phyloP scores from a whole-genome alignment of 352 stramenopile genomes.

The Phytophthora pini region DNA sequence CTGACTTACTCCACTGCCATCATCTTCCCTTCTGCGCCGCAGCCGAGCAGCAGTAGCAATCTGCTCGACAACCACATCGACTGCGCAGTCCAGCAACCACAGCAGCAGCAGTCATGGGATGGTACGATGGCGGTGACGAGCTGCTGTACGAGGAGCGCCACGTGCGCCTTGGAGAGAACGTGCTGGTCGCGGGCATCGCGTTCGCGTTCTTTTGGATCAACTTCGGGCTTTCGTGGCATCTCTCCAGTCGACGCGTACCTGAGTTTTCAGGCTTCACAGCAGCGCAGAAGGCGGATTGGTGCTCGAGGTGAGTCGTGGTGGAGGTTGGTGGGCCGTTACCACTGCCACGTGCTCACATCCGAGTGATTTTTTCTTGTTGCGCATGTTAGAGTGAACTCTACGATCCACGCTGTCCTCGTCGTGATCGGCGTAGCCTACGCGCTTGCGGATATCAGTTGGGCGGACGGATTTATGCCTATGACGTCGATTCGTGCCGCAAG shows the following conservation, averaged over 20 bases:
- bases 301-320: slow-evolving; percentile 58
- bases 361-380: not conserved
- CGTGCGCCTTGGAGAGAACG: slow-evolving; percentile 71
- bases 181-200: slow-evolving; percentile 55
- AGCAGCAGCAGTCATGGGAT: slow-evolving; percentile 32
- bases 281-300: slow-evolving; percentile 84
- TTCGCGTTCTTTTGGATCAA: slow-evolving; percentile 78
- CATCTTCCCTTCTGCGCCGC: slow-evolving; percentile 28
- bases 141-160: slow-evolving; percentile 67
- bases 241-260: slow-evolving; percentile 58
- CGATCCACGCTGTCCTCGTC: slow-evolving; percentile 71
- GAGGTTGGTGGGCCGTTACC: too few species aligned
- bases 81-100: not conserved
- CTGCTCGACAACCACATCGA: slow-evolving; percentile 1
- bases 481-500: slow-evolving; percentile 76
- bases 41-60: slow-evolving; percentile 3
- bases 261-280: slow-evolving; percentile 70
- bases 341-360: not conserved
- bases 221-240: slow-evolving; percentile 67
- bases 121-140: slow-evolving; percentile 41
- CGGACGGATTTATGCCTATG: slow-evolving; percentile 68
- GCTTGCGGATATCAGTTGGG: slow-evolving; percentile 70
- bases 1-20: slow-evolving; percentile 12
- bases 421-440: slow-evolving; percentile 73
- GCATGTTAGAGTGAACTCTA: slow-evolving; percentile 74